These are phyloP conservation scores for Arthrinium puccinioides DNA, from an alignment of 2,329 filamentous ascomycete species.

Conservation along the genomic window DNA sequence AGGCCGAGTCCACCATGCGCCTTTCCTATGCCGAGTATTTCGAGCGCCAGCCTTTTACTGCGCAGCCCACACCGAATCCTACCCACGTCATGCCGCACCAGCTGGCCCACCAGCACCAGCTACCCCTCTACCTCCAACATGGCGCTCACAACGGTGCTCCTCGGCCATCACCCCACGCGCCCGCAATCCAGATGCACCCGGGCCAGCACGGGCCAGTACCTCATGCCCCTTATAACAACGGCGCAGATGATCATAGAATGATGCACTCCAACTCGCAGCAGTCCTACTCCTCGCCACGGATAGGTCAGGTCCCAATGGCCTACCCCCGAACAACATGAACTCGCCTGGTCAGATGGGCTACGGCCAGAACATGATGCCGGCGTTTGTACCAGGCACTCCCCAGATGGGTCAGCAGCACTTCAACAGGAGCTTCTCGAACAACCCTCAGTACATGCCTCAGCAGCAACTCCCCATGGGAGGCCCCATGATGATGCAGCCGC, in stretches of 20 bases:
- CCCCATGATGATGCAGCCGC: conserved; percentile 76
- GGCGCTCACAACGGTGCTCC: conserved; percentile 60
- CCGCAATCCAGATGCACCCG: conserved; percentile 68
- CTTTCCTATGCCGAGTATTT: conserved; percentile 73
- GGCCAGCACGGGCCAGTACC: conserved; percentile 64
- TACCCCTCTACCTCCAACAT: conserved; percentile 77
- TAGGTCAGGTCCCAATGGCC: conserved; percentile 61
- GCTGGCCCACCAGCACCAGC: conserved; percentile 74
- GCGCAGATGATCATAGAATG: conserved; percentile 81
- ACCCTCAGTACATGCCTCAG: conserved; percentile 63
- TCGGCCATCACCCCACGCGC: conserved; percentile 66
- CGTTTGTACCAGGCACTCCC: conserved; percentile 62
- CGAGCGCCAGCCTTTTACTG: conserved; percentile 55
- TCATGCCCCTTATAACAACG: conserved; percentile 61
- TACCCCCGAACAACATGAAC: conserved; percentile 62
- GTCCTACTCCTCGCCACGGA: conserved; percentile 77
- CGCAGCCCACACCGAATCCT: conserved; percentile 62
- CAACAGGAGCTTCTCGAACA: conserved; percentile 63
- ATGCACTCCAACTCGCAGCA: conserved; percentile 77
- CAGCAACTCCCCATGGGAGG: conserved; percentile 65
- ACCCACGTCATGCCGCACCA: conserved; percentile 64
- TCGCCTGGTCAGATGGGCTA: conserved; percentile 65
- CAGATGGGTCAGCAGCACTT: conserved; percentile 66
- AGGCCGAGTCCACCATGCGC: conserved; percentile 54
- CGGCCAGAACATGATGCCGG: conserved; percentile 63